Conservation (phyloP, 2,329 filamentous ascomycete species). For the Corynespora cassiicola region DNA sequence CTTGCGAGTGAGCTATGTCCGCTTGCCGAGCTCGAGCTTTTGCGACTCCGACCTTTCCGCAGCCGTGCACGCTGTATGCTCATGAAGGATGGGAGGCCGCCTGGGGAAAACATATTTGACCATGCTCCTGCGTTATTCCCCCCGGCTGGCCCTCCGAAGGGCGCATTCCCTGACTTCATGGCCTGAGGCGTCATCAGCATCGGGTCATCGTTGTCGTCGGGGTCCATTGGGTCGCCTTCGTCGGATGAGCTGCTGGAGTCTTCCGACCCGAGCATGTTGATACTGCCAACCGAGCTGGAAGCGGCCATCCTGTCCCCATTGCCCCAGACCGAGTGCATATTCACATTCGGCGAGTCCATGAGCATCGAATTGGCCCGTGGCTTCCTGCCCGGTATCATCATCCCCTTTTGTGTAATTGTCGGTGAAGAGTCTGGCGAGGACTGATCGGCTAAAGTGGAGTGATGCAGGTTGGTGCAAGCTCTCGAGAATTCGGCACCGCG, state of each 20-base stretch:
- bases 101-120: conserved; percentile 68
- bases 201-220: conserved; percentile 65
- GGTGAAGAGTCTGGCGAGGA: conserved; percentile 91
- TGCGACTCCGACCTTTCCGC: conserved; percentile 65
- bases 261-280: conserved; percentile 80
- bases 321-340: conserved; percentile 69
- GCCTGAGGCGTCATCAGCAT: conserved; percentile 85
- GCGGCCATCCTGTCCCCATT: conserved; percentile 51
- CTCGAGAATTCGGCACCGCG: conserved; percentile 92
- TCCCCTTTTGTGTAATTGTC: conserved; percentile 73
- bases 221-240: conserved; percentile 56
- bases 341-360: conserved; percentile 70
- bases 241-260: conserved; percentile 75
- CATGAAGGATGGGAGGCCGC: conserved; percentile 76
- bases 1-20: conserved; percentile 72
- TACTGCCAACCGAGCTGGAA: conserved; percentile 82
- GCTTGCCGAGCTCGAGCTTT: conserved; percentile 74
- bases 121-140: conserved; percentile 65
- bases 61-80: conserved; percentile 74
- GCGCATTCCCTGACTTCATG: conserved; percentile 60
- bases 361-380: conserved; percentile 46
- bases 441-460: conserved; percentile 89
- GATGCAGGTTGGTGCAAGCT: conserved; percentile 91
- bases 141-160: conserved; percentile 43
- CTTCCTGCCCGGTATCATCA: conserved; percentile 65